These are phyloP conservation scores for Graphiopsis chlorocephala DNA, from an alignment of 2,329 filamentous ascomycete species.

Conservation along the genomic window DNA sequence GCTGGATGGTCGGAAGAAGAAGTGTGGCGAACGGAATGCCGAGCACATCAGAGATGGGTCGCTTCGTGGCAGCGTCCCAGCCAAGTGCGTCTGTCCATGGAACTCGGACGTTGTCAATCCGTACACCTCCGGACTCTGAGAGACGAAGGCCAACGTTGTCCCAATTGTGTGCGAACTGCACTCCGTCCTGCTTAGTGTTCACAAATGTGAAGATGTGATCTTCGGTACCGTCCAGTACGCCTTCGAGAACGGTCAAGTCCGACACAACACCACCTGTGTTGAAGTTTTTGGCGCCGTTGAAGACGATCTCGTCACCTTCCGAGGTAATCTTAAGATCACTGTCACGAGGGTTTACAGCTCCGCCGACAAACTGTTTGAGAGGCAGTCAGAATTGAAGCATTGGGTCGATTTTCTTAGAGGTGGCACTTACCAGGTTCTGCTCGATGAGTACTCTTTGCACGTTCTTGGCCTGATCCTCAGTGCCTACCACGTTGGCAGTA, in stretches of 20 bases:
- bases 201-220: conserved; percentile 64
- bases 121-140: conserved; percentile 62
- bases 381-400: conserved; percentile 39
- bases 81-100: conserved; percentile 63
- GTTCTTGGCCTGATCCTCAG: conserved; percentile 54
- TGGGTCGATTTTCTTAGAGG: background rate
- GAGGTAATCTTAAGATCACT: conserved; percentile 57
- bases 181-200: conserved; percentile 56
- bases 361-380: conserved; percentile 57
- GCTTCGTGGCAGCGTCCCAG: conserved; percentile 53
- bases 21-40: conserved; percentile 55
- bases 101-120: conserved; percentile 56
- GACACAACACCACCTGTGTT: conserved; percentile 67
- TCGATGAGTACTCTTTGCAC: conserved; percentile 54
- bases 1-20: conserved; percentile 62
- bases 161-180: conserved; percentile 60
- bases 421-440: conserved; percentile 57
- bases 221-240: conserved; percentile 56
- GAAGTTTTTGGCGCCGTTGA: conserved; percentile 64
- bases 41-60: conserved; percentile 51
- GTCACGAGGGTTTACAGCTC: conserved; percentile 63
- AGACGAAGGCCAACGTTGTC: conserved; percentile 62
- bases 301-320: conserved; percentile 55
- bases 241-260: conserved; percentile 64
- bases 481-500: conserved; percentile 60